Evolutionary conservation across 202 grass and related monocot species (phyloP).

Genomic region (Zizania palustris): DNA sequence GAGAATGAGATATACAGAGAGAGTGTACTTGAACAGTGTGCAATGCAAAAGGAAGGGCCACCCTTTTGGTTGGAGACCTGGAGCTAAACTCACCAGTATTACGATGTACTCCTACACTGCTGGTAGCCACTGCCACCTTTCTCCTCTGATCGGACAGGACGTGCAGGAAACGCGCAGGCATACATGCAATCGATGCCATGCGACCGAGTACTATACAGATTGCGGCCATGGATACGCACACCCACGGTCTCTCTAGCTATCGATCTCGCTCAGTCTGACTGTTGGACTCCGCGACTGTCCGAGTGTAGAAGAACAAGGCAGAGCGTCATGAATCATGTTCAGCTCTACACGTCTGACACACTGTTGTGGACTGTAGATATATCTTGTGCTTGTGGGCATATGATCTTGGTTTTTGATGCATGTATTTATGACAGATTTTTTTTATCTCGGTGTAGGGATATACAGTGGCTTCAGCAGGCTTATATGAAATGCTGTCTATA

Average conservation of each 20-base stretch:
- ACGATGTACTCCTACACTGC: background rate
- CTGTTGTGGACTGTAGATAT: slow-evolving; percentile 1
- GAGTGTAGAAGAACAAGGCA: background rate
- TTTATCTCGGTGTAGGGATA: background rate
- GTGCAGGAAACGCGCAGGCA: slow-evolving; percentile 23
- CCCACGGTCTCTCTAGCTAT: background rate
- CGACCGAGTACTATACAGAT: background rate
- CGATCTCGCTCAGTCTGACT: background rate
- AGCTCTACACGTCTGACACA: slow-evolving; percentile 30
- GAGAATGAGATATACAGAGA: background rate
- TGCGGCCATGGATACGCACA: too few species aligned
- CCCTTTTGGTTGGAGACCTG: background rate
- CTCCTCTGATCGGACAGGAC: slow-evolving; percentile 47
- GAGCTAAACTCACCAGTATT: background rate
- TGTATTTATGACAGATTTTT: background rate
- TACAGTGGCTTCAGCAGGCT: background rate
- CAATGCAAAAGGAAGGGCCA: slow-evolving; percentile 27
- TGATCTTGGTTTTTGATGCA: background rate
- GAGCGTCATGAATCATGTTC: background rate
- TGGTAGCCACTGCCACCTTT: background rate
- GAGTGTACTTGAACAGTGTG: slow-evolving; percentile 1
- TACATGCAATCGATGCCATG: background rate
- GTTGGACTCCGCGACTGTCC: background rate
- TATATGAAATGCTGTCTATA: background rate
- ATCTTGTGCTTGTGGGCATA: background rate